These are phyloP conservation scores for Boletus sensibilis DNA, from an alignment of 768 basidiomycete genomes.

Conservation along the genomic window DNA sequence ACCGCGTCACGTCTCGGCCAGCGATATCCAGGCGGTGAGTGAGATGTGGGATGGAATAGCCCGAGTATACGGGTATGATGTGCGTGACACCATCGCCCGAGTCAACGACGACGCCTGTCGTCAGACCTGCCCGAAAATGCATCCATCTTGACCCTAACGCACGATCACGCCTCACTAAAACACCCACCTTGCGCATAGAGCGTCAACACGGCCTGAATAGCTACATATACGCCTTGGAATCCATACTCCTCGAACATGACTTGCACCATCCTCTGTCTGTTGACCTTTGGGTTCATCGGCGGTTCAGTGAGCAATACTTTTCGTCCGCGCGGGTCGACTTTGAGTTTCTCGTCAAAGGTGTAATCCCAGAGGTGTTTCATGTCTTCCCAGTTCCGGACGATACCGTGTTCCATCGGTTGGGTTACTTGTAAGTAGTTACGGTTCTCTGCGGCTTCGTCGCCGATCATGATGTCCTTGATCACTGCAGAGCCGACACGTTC, in stretches of 20 bases:
- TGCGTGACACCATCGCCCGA: conserved; percentile 99
- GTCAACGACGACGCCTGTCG: conserved; percentile 98
- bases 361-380: conserved; percentile 99
- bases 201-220: conserved; percentile 97
- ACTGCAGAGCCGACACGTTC: conserved; percentile 83
- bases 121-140: conserved; percentile 64
- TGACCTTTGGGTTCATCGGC: conserved; percentile 96
- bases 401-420: conserved; percentile 99
- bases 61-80: conserved; percentile 98
- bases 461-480: conserved; percentile 98
- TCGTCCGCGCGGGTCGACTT: conserved; percentile 78
- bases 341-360: conserved; percentile 95
- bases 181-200: conserved; percentile 94
- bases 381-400: conserved; percentile 98
- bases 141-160: neutral
- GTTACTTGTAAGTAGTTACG: conserved; percentile 95
- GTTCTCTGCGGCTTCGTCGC: conserved; percentile 92
- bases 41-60: conserved; percentile 92
- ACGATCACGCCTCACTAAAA: neutral
- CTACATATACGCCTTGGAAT: conserved; percentile 93
- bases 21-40: conserved; percentile 96
- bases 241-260: conserved; percentile 99
- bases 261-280: conserved; percentile 91
- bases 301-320: conserved; percentile 97
- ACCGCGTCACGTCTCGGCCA: conserved; percentile 96